Evolutionary conservation across 331 rosid species (phyloP), one percentile per base, ranked within the genome.

Genomic region (Stylosanthes scabra): DNA sequence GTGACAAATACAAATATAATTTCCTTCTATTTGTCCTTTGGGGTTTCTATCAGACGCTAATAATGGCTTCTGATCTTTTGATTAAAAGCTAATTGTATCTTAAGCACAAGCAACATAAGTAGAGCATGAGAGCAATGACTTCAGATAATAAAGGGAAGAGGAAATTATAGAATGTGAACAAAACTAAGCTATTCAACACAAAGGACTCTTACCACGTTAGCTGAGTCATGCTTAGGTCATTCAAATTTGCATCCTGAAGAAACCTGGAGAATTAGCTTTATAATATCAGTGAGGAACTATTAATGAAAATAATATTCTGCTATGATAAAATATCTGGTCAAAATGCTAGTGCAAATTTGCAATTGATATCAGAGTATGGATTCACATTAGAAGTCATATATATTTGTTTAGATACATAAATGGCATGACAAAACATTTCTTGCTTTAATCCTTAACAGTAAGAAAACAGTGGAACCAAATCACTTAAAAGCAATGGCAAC

Each of bases 241-340:
- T 88, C 73, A 89, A 55, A 54, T 87, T 88, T 9, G 98, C 93
- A 85, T 93, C 98, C 75, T 86, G 96, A 61, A 93, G 97, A 45
- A 93, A 81, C 90, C 98, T 93, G 91, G 56, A 66, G 75, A 75
- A 81, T 65, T 47, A 72, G 50, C 70, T 80, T 15, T 2, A 55
- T 15, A 72, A 69, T 62, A 40, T 61, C 40, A 71, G 63, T 20
- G 41, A 20, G 60, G 50, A 68, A 50, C 27, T 55, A 71, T 31
- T 44, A 56, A 54, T 37, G 55, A 79, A 75, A 47, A 46, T 27
- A 66, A 66, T 49, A 49, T 49, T 12, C 55, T 12, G 12, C 55
- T 4, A n/a, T n/a, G 12, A 49, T 15, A 49, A 20, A 49, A 14
- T 4, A 46, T 46, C n/a, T 46, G 10, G 51, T 46, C 12, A 12